Percentiles rank a stretch among this genome's conserved stretches.
These are phyloP conservation scores for Mycosphaerella arachidis DNA, from an alignment of 2,329 filamentous ascomycete genomes.

Conservation along the genomic window DNA sequence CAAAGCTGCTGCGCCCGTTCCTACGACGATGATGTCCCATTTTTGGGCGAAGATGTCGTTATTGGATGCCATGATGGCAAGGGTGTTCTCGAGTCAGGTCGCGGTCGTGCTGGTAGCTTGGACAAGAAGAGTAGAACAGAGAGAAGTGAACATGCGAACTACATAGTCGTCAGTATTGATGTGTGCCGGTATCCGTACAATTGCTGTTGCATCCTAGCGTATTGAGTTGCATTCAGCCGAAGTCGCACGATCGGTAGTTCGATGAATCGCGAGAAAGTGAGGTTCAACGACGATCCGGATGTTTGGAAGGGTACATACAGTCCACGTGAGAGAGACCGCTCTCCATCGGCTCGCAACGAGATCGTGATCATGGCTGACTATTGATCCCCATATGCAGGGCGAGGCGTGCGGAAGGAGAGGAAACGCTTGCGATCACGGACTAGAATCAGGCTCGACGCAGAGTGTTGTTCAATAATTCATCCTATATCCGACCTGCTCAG, in stretches of 20 bases:
- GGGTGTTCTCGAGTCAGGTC: background rate
- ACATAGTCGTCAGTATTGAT: background rate
- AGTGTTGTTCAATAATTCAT: background rate
- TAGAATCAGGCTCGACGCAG: background rate
- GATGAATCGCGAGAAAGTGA: background rate
- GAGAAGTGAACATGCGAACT: background rate
- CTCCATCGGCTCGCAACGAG: background rate
- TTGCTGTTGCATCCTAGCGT: background rate
- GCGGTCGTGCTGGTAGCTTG: background rate
- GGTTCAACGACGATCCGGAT: background rate
- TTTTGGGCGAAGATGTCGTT: background rate
- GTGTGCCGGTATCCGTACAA: background rate
- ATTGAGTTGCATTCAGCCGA: background rate
- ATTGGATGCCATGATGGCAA: background rate
- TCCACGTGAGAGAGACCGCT: constrained; percentile 1
- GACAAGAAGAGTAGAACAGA: background rate
- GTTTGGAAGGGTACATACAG: background rate
- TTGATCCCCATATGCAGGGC: background rate
- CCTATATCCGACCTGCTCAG: background rate
- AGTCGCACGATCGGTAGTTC: background rate
- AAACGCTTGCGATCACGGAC: background rate
- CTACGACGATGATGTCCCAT: constrained; percentile 51
- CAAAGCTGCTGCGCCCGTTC: constrained; percentile 62
- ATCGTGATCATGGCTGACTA: background rate
- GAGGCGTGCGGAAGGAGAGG: too few species aligned